phyloP scores from a whole-genome alignment of 139 green algal species.

The Bryopsis sp. region DNA sequence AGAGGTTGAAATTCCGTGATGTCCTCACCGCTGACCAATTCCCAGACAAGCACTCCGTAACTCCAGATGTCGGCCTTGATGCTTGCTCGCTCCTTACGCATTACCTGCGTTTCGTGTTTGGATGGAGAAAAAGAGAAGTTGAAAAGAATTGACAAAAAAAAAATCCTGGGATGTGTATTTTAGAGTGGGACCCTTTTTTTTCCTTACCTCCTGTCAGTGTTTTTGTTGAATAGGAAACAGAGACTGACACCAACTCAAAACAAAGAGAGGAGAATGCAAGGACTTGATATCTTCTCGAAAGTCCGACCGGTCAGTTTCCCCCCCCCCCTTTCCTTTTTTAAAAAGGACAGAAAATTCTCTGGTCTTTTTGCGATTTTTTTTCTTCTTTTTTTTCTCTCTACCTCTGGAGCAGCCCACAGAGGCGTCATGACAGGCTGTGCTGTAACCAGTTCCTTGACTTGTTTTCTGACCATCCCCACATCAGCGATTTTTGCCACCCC shows the following conservation, averaged over 20 bases:
- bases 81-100: slow-evolving; percentile 45
- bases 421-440: slow-evolving; percentile 62
- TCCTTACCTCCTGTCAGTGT: not conserved
- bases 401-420: slow-evolving; percentile 60
- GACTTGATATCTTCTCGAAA: no score
- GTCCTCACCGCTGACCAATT: slow-evolving; percentile 44
- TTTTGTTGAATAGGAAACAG: no score
- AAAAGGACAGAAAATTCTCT: no score
- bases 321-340: no score
- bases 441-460: slow-evolving; percentile 49
- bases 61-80: slow-evolving; percentile 65
- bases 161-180: no score
- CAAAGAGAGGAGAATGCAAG: no score
- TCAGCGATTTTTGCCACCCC: slow-evolving; percentile 65
- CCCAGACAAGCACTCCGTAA: slow-evolving; percentile 57
- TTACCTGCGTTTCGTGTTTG: slow-evolving; percentile 31
- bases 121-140: not conserved
- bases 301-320: no score
- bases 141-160: no score
- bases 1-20: slow-evolving; percentile 51
- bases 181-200: no score
- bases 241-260: no score
- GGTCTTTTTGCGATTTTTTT: no score
- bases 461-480: slow-evolving; percentile 52
- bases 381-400: no score